These are phyloP conservation scores for Coniochaeta sp. DNA, from an alignment of 2,329 filamentous ascomycete genomes.

Conservation along the genomic window DNA sequence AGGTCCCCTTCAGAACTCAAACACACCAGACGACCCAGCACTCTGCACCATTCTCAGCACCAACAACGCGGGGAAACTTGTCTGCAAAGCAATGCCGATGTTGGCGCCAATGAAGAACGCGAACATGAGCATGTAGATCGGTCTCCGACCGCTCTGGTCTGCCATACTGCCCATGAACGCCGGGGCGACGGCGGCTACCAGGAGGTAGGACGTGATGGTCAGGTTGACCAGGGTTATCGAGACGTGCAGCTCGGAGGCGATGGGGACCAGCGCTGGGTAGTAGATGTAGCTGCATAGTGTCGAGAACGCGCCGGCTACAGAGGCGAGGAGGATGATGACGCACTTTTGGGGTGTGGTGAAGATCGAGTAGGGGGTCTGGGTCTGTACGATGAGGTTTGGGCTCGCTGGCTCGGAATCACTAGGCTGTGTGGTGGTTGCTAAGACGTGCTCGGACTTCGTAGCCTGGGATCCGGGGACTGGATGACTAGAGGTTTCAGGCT, in stretches of 20 bases:
- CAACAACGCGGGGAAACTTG: background rate
- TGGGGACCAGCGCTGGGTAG: conserved; percentile 32
- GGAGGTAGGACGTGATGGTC: conserved; percentile 32
- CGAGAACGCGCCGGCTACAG: conserved; percentile 10
- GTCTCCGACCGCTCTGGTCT: background rate
- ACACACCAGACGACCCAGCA: background rate
- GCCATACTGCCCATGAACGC: conserved; percentile 1
- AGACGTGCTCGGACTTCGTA: no score
- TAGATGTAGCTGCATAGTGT: conserved; percentile 17
- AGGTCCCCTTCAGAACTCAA: background rate
- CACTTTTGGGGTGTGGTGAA: background rate
- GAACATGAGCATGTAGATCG: conserved; percentile 1
- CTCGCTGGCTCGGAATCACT: no score
- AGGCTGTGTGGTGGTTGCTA: no score
- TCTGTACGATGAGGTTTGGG: background rate
- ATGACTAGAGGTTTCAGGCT: no score
- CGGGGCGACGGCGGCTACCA: background rate
- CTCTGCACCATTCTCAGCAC: conserved; percentile 2
- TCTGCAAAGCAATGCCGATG: background rate
- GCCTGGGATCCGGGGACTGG: no score
- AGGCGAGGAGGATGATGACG: conserved; percentile 7
- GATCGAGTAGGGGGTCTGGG: background rate
- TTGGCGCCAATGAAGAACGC: background rate
- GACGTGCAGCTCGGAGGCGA: conserved; percentile 31
- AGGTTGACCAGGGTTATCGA: conserved; percentile 35